Evolutionary conservation across 768 basidiomycete genomes (phyloP).

Genomic region (Auriscalpium orientale): DNA sequence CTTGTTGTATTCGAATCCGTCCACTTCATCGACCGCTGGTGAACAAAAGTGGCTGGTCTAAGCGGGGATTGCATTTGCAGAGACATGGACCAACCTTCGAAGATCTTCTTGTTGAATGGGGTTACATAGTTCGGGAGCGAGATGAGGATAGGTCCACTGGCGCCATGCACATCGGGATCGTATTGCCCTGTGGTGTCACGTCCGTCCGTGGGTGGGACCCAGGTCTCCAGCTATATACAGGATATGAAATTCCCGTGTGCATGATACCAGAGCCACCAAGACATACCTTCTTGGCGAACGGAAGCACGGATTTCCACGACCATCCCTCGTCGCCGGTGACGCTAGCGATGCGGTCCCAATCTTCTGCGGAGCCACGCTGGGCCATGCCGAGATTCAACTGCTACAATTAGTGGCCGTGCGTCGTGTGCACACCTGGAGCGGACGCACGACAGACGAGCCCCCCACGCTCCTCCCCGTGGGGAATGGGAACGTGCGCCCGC

Average conservation of each 20-base stretch:
- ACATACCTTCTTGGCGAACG: not conserved
- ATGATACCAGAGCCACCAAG: not conserved
- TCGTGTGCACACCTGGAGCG: not conserved
- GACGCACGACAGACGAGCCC: not conserved
- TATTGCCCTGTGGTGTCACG: not conserved
- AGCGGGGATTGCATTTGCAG: not conserved
- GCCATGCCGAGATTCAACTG: not conserved
- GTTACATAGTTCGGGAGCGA: not conserved
- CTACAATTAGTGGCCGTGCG: not conserved
- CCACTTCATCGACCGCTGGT: not conserved
- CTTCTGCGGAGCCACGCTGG: conserved; percentile 3
- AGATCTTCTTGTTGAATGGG: not conserved
- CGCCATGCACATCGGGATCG: not conserved
- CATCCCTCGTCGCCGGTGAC: conserved; percentile 8
- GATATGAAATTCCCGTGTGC: not conserved
- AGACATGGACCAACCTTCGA: not conserved
- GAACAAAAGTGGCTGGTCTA: not conserved
- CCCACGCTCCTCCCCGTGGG: not conserved
- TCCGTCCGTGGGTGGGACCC: not conserved
- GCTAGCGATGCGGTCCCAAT: conserved; percentile 4
- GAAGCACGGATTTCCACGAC: conserved; percentile 1
- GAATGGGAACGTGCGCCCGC: not conserved
- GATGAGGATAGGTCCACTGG: not conserved
- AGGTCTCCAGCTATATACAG: not conserved
- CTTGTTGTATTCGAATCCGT: not conserved